Evolutionary conservation across 306 rosid species (phyloP).

Genomic region (Fragaria nilgerrensis): DNA sequence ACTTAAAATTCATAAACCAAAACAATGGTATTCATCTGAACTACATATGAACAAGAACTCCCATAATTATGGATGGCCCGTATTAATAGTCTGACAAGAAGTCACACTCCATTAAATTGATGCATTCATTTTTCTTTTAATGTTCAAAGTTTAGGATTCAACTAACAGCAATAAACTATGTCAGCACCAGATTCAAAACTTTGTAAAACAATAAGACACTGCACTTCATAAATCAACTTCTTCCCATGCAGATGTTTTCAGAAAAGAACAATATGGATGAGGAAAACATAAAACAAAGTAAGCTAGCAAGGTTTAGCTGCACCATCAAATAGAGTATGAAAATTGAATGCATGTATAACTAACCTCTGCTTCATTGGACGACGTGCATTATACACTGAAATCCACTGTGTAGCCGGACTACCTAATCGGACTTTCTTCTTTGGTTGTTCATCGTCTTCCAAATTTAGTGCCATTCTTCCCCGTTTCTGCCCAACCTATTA

Average conservation of each 20-base stretch:
- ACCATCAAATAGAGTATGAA: constrained; percentile 7
- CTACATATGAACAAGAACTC: background rate
- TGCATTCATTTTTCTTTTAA: background rate
- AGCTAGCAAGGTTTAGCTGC: background rate
- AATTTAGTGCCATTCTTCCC: constrained; percentile 67
- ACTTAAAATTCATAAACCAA: background rate
- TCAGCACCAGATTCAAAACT: background rate
- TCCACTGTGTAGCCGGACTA: constrained; percentile 94
- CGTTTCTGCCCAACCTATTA: constrained; percentile 87
- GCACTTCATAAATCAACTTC: background rate
- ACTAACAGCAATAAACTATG: background rate
- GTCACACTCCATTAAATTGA: background rate
- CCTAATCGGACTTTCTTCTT: constrained; percentile 92
- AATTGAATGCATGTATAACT: constrained; percentile 20
- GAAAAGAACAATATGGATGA: background rate
- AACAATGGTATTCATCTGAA: background rate
- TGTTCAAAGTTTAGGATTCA: background rate
- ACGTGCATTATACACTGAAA: constrained; percentile 90
- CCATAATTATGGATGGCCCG: background rate
- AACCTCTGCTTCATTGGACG: constrained; percentile 97
- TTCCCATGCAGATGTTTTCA: background rate
- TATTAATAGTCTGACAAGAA: background rate
- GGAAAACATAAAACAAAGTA: background rate
- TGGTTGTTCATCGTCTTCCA: constrained; percentile 93
- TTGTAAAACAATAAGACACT: background rate